Evolutionary conservation across 2,329 filamentous ascomycete species (phyloP).

Genomic region (Colletotrichum sp.): DNA sequence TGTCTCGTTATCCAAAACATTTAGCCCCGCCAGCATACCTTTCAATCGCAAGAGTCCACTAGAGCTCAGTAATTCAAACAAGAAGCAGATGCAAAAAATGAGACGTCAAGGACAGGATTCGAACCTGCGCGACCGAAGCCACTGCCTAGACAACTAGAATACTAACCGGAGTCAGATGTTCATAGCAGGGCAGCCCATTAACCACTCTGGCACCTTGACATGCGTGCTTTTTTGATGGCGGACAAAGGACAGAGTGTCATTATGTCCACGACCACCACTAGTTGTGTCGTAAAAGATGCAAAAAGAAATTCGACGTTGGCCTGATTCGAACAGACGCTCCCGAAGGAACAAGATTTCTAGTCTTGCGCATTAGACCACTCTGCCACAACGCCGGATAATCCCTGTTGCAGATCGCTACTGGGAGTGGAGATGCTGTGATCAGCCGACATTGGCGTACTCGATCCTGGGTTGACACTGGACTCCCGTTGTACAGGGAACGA

Average conservation of each 20-base stretch:
- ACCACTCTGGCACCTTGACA: conserved; percentile 2
- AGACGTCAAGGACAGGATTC: background rate
- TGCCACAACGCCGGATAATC: background rate
- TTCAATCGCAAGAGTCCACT: background rate
- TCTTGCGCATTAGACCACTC: background rate
- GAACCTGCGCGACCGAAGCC: conserved; percentile 3
- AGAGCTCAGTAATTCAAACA: background rate
- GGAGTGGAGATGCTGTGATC: background rate
- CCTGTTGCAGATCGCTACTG: background rate
- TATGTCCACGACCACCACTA: rapidly evolving
- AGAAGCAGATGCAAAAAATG: background rate
- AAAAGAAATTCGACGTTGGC: background rate
- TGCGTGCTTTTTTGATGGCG: background rate
- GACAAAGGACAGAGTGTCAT: background rate
- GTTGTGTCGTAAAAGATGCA: background rate
- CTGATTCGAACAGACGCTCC: background rate
- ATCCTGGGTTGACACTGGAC: background rate
- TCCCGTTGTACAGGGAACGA: background rate
- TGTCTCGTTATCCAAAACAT: background rate
- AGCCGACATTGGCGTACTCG: background rate
- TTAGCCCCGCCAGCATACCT: background rate
- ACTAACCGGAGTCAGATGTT: background rate
- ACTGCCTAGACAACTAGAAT: background rate
- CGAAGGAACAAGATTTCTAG: background rate
- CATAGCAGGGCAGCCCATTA: background rate